Base-by-base conservation (phyloP, 2,329 filamentous ascomycete genomes). In the Harringtonia aguacate region DNA sequence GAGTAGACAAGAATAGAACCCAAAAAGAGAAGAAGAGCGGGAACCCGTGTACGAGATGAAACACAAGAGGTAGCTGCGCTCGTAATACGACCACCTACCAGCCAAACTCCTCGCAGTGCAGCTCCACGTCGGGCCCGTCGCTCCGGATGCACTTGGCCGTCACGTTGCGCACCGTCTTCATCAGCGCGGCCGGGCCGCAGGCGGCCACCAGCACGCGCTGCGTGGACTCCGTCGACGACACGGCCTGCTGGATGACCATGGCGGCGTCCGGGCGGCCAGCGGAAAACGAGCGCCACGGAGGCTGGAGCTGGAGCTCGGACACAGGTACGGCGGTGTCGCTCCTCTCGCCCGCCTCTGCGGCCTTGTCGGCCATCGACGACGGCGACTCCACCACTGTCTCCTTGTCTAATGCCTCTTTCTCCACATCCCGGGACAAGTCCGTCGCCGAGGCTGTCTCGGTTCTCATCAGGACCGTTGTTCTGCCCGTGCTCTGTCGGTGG, bases 21-120 rank as follows among this genome's bases (percentile, higher is more conserved):
- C n/a, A n/a, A n/a, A n/a, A n/a, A n/a, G n/a, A n/a, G n/a, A n/a
- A n/a, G n/a, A n/a, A n/a, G n/a, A n/a, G n/a, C n/a, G n/a, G n/a
- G n/a, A n/a, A n/a, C n/a, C n/a, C n/a, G n/a, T n/a, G n/a, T n/a
- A n/a, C n/a, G n/a, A n/a, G n/a, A n/a, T n/a, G n/a, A n/a, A n/a
- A n/a, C n/a, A n/a, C n/a, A n/a, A n/a, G n/a, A n/a, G n/a, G n/a
- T n/a, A n/a, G n/a, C n/a, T n/a, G n/a, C n/a, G n/a, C n/a, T n/a
- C n/a, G n/a, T n/a, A n/a, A 27, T 27, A 27, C 24, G 24, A 7
- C 6, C 24, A 27, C 22, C 31, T n/a, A 68, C 67, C 67, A 69
- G 3, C 65, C 65, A 48, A 72, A 71, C 52, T 69, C 61, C 53
- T 73, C 70, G 48, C 64, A 68, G 52, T 73, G 69, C 38, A 73